These are phyloP conservation scores for Rhodotorula sp. DNA, from an alignment of 1,284 basidiomycete genomes.

Conservation along the genomic window DNA sequence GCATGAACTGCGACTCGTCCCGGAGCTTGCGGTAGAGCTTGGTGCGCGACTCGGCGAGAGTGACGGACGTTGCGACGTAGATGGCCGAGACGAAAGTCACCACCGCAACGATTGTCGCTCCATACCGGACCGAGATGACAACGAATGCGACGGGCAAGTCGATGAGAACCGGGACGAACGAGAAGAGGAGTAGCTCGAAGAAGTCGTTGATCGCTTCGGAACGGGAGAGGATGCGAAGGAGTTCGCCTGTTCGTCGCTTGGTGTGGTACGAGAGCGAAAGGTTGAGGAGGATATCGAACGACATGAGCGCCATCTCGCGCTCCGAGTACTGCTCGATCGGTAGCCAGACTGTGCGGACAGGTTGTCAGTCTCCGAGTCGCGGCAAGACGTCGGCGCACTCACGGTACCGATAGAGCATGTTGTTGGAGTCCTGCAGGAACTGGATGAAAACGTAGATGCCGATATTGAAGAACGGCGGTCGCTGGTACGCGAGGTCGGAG, in stretches of 20 bases:
- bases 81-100: constrained; percentile 75
- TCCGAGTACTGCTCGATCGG: constrained; percentile 64
- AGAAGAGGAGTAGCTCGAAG: constrained; percentile 61
- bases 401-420: constrained; percentile 44
- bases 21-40: constrained; percentile 49
- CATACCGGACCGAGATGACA: constrained; percentile 40
- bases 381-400: not conserved
- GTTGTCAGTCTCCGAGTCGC: not conserved
- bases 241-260: constrained; percentile 64
- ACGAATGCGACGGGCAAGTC: constrained; percentile 48
- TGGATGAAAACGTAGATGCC: constrained; percentile 48
- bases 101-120: constrained; percentile 57
- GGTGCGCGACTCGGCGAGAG: constrained; percentile 54
- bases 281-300: constrained; percentile 73
- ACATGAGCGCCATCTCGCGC: constrained; percentile 67
- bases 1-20: constrained; percentile 35
- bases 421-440: constrained; percentile 51
- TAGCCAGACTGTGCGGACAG: constrained; percentile 38
- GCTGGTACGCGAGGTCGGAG: constrained; percentile 45
- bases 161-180: constrained; percentile 69
- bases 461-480: constrained; percentile 45
- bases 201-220: constrained; percentile 49
- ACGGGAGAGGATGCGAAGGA: constrained; percentile 64
- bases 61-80: constrained; percentile 65
- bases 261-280: constrained; percentile 61